Conservation (phyloP, 1,139 yeast species). For the Debaryomycetaceae sp. region DNA sequence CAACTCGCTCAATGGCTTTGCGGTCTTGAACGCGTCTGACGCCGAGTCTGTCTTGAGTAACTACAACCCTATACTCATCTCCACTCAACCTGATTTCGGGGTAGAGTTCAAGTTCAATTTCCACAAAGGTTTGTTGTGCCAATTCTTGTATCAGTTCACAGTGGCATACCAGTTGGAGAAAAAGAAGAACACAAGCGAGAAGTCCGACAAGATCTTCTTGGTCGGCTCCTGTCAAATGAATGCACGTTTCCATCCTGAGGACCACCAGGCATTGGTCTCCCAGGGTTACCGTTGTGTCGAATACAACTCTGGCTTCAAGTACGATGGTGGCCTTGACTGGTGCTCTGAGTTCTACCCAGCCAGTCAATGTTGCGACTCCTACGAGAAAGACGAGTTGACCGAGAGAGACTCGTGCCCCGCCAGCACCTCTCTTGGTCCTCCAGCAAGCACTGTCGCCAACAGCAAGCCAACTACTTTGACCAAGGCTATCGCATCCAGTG, state of each 20-base stretch:
- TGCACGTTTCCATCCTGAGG: slow-evolving; percentile 12
- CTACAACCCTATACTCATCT: slow-evolving; percentile 16
- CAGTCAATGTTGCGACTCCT: slow-evolving; percentile 13
- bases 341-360: slow-evolving; percentile 16
- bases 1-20: slow-evolving; percentile 10
- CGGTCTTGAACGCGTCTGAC: slow-evolving; percentile 14
- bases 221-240: slow-evolving; percentile 18
- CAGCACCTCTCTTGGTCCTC: not conserved
- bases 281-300: slow-evolving; percentile 19
- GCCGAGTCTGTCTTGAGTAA: slow-evolving; percentile 9
- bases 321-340: slow-evolving; percentile 20
- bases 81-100: slow-evolving; percentile 15
- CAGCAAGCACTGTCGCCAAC: not conserved
- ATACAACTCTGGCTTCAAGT: slow-evolving; percentile 18
- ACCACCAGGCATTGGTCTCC: slow-evolving; percentile 8
- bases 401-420: slow-evolving; percentile 15
- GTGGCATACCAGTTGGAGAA: slow-evolving; percentile 16
- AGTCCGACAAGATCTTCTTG: slow-evolving; percentile 17
- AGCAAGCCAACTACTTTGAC: not conserved
- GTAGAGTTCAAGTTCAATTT: slow-evolving; percentile 17
- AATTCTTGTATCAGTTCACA: slow-evolving; percentile 18
- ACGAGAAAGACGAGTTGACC: slow-evolving; percentile 12
- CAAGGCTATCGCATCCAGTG: not conserved
- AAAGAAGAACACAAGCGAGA: slow-evolving; percentile 8
- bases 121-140: slow-evolving; percentile 16